Evolutionary conservation across 2,329 filamentous ascomycete genomes (phyloP).

Genomic region (Sphaerulina vaccinii): DNA sequence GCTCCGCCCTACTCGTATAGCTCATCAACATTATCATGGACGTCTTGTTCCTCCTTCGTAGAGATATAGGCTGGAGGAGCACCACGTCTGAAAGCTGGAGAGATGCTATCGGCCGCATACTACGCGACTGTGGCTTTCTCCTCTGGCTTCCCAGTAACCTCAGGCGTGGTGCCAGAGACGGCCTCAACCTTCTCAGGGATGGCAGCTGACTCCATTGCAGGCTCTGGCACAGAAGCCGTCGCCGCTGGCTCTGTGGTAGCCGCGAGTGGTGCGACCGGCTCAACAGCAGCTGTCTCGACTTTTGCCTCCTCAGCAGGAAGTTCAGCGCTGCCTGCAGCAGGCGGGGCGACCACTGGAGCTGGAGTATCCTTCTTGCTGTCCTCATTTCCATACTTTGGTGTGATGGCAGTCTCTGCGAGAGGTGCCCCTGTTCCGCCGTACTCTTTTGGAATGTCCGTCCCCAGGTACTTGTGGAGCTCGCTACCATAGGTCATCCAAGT

Average conservation of each 20-base stretch:
- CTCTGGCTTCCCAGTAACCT: conserved; percentile 18
- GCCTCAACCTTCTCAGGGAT: too few relatives aligned
- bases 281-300: background rate
- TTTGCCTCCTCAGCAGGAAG: background rate
- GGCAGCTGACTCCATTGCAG: background rate
- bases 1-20: too few relatives aligned
- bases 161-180: conserved; percentile 8
- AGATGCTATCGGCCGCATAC: conserved; percentile 3
- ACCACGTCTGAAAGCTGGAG: background rate
- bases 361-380: conserved; percentile 6
- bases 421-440: conserved; percentile 73
- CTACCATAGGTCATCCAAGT: conserved; percentile 57
- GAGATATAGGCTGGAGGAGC: background rate
- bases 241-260: conserved; percentile 1
- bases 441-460: conserved; percentile 64
- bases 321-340: background rate
- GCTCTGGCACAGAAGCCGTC: background rate
- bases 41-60: background rate
- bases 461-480: conserved; percentile 65
- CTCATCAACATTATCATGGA: background rate
- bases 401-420: conserved; percentile 48
- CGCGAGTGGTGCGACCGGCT: background rate
- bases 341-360: conserved; percentile 6
- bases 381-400: conserved; percentile 37
- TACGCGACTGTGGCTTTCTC: conserved; percentile 20